Percentiles rank a stretch among this genome's conserved stretches.
These are phyloP conservation scores for Parsonsia alboflavescens DNA, from an alignment of 257 asterid species.

Conservation along the genomic window DNA sequence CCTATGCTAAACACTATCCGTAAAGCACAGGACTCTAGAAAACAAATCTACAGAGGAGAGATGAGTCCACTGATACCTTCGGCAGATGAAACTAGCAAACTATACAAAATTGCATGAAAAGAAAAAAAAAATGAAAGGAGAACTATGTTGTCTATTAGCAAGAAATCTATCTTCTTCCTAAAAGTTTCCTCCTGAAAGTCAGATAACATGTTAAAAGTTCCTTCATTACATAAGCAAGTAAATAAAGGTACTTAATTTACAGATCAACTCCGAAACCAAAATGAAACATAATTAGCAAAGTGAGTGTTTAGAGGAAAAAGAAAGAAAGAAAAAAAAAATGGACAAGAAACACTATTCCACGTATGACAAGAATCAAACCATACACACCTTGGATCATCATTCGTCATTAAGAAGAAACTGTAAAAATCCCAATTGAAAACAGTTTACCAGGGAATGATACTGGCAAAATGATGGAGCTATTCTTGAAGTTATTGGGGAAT, in stretches of 20 bases:
- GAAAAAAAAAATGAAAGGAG: neutral
- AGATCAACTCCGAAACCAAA: neutral
- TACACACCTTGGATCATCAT: neutral
- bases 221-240: neutral
- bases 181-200: neutral
- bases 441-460: neutral
- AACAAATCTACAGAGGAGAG: neutral
- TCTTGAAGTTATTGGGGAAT: neutral
- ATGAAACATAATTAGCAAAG: conserved; percentile 1
- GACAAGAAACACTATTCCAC: neutral
- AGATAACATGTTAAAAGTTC: neutral
- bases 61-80: neutral
- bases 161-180: neutral
- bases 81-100: neutral
- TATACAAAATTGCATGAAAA: neutral
- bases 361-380: neutral
- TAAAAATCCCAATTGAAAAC: neutral
- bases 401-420: neutral
- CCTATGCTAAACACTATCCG: neutral
- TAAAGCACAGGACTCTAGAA: neutral
- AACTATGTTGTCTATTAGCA: neutral
- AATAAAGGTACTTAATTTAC: neutral
- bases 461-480: neutral
- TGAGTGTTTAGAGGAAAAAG: neutral
- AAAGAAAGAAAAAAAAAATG: neutral